phyloP scores from a whole-genome alignment of 2,329 filamentous ascomycete genomes.

The Juglanconis oblonga region DNA sequence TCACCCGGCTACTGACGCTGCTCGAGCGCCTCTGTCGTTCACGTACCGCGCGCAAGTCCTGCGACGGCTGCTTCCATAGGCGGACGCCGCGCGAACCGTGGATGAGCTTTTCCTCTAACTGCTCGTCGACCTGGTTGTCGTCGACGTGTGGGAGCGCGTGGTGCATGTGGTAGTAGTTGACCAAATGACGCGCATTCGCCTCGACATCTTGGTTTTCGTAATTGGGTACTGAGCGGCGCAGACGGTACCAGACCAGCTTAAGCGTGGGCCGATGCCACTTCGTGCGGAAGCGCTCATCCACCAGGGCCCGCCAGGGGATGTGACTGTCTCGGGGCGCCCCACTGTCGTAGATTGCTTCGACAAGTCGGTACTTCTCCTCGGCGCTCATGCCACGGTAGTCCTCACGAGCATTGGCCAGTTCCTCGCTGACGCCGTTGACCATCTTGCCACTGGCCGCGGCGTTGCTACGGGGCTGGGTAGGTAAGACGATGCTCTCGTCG shows the following conservation, averaged over 20 bases:
- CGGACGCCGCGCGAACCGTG: conserved; percentile 1
- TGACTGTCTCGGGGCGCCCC: conserved; percentile 39
- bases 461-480: conserved; percentile 18
- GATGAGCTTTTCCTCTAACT: conserved; percentile 10
- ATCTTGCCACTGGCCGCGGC: not conserved
- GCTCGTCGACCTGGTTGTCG: conserved; percentile 8
- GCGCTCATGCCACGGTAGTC: conserved; percentile 40
- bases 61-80: conserved; percentile 9
- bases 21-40: conserved; percentile 14
- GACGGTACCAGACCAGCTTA: conserved; percentile 37
- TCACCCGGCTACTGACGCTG: conserved; percentile 6
- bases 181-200: conserved; percentile 34
- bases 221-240: conserved; percentile 33
- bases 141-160: not conserved
- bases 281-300: conserved; percentile 37
- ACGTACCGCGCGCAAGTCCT: conserved; percentile 7
- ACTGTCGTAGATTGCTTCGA: conserved; percentile 41
- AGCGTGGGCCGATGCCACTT: conserved; percentile 36
- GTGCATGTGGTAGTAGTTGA: conserved; percentile 18
- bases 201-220: conserved; percentile 30
- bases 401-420: conserved; percentile 39
- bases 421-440: conserved; percentile 36
- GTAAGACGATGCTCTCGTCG: conserved; percentile 18
- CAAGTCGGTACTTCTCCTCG: conserved; percentile 42
- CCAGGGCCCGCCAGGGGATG: conserved; percentile 48